Percentiles rank a stretch among this genome's conserved stretches.
Evolutionary conservation across 2,329 filamentous ascomycete species (phyloP).

Genomic region (Magnaporthiopsis rhizophila): DNA sequence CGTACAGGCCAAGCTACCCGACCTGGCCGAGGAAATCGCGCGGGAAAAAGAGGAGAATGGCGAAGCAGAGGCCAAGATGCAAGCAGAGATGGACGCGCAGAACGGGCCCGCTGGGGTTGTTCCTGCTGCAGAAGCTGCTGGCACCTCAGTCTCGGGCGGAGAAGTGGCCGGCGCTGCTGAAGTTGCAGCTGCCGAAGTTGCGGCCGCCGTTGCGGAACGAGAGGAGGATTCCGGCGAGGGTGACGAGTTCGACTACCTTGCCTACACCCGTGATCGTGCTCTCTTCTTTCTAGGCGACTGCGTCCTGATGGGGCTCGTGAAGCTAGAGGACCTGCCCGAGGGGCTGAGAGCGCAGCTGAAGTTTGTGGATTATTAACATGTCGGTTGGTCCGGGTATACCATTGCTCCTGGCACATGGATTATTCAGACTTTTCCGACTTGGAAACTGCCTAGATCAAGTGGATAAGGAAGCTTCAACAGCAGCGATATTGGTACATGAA

Average conservation of each 20-base stretch:
- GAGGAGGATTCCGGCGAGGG: constrained; percentile 43
- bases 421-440: too few species aligned
- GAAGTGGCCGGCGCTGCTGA: not conserved
- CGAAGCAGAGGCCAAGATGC: constrained; percentile 6
- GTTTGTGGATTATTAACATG: constrained; percentile 47
- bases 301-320: constrained; percentile 66
- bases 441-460: not conserved
- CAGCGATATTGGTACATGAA: not conserved
- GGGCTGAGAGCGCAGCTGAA: constrained; percentile 59
- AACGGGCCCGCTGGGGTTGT: not conserved
- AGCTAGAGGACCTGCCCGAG: constrained; percentile 66
- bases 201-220: constrained; percentile 14
- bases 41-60: constrained; percentile 15
- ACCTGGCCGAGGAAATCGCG: constrained; percentile 22
- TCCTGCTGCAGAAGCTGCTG: not conserved
- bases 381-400: too few species aligned
- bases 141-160: not conserved
- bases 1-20: constrained; percentile 83
- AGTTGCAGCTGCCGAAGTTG: constrained; percentile 7
- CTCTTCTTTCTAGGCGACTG: constrained; percentile 95
- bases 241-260: constrained; percentile 87
- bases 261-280: constrained; percentile 82
- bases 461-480: not conserved
- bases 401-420: too few species aligned
- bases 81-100: constrained; percentile 12